Evolutionary conservation across 169 alveolate genomes (phyloP), one percentile per base, ranked within the genome.

Genomic region (Plasmodium adleri): DNA sequence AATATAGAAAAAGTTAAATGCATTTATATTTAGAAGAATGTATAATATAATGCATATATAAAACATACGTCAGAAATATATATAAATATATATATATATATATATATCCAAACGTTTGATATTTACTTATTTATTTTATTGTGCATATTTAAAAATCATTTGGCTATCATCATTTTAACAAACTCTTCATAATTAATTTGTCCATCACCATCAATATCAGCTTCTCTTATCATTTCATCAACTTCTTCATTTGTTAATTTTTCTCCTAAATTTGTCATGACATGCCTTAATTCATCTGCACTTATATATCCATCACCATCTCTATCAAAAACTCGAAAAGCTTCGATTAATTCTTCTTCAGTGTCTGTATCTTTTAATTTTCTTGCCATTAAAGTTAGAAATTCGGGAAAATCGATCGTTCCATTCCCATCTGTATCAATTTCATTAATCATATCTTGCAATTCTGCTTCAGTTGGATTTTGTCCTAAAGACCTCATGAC

Each of bases 141-240:
- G 10, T 22, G n/a, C 20, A 20, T 9, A 76, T 52, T 90, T 49
- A 63, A 28, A 24, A 83, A 32, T 95, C 93, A 98, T 96, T 98
- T 97, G 78, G 99, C 97, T 93, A 98, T 96, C 99, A 98, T 98
- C 99, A 99, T 98, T 93, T 98, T 97, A 49, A 98, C 99, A 93
- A 98, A 98, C 93, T 98, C 99, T 83, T 98, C 99, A 92, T 98
- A 99, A 96, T 98, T 98, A 94, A 99, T 99, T 63, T 97, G 98
- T 28, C 99, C 99, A 94, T 98, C 99, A 13, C 99, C 99, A 90
- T 99, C 99, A 32, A 98, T 98, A 89, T 98, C 99, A 68, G 99
- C 99, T 93, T 98, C 99, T 86, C 99, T 95, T 75, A 99, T 97
- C 99, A 99, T 98, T 95, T 99, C 99, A 88, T 98, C 99, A 66